phyloP scores from a whole-genome alignment of 2,329 filamentous ascomycete genomes.

The Sporothrix globosa region DNA sequence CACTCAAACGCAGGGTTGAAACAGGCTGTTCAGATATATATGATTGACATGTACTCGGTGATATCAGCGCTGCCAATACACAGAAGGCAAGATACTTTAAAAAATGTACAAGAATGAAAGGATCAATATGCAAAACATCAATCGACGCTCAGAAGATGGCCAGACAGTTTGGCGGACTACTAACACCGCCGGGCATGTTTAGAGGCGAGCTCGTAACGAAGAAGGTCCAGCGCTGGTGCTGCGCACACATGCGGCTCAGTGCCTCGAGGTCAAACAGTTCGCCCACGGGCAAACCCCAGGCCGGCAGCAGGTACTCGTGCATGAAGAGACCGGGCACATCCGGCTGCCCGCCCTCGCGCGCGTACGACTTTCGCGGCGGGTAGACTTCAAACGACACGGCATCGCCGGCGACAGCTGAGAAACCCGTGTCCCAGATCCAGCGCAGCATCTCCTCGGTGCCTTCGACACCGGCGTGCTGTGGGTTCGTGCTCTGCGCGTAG shows the following conservation, averaged over 20 bases:
- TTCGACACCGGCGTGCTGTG: constrained; percentile 47
- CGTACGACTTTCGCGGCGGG: constrained; percentile 46
- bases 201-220: constrained; percentile 49
- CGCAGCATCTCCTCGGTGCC: constrained; percentile 45
- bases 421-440: constrained; percentile 54
- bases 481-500: constrained; percentile 35
- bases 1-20: neutral
- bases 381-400: constrained; percentile 41
- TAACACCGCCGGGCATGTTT: constrained; percentile 33
- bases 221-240: constrained; percentile 53
- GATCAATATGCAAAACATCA: neutral
- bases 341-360: constrained; percentile 22
- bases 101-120: neutral
- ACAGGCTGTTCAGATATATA: neutral
- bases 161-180: constrained; percentile 35
- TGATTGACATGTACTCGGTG: constrained; percentile 1
- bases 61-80: neutral
- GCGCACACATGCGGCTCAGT: constrained; percentile 43
- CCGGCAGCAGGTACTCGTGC: constrained; percentile 34
- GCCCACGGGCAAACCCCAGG: constrained; percentile 33
- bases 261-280: constrained; percentile 34
- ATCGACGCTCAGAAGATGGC: constrained; percentile 25
- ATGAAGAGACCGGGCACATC: constrained; percentile 36
- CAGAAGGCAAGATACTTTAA: neutral
- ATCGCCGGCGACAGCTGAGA: constrained; percentile 52